Base-by-base conservation (phyloP, 495 filamentous ascomycete species). In the Ramalina intermedia region DNA sequence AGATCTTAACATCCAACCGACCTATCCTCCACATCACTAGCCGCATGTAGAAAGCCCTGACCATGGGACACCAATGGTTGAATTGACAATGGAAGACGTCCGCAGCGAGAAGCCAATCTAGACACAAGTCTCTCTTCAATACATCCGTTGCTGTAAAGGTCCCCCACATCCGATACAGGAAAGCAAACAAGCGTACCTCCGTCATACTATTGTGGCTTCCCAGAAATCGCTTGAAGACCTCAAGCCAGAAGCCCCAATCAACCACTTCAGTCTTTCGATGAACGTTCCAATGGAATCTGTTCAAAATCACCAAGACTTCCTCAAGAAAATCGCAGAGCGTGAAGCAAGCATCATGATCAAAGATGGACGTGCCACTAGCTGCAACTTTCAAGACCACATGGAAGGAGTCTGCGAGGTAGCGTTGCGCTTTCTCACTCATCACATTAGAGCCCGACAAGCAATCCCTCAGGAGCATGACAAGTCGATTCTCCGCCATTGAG, bases 61-160 rank as follows among this genome's bases (percentile, higher is more conserved):
- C 88, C 91, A 98, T 96, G 1, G 91, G 91, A 65, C 90, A 96
- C 91, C 91, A 98, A 61, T 96, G 87, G 59, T 81, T 88, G 67
- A 98, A 98, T 54, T 87, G 79, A 49, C 76, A 79, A 43, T 85
- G 79, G 62, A 96, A 96, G 14, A 81, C 69, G 37, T 82, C 73
- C 52, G 83, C 80, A 21, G 79, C 72, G n/a, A 98, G 59, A 27
- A 98, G 67, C 72, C 93, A 93, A 16, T 80, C 80, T 2, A 85
- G 55, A 58, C 87, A 94, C 20, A 95, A 61, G 8, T 70, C 64
- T 23, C 77, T 71, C 61, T 91, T 94, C 43, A 85, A 75, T 35
- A 69, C 64, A 14, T 81, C 76, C 38, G 86, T 78, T 16, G 66
- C 70, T 3, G 73, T 69, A 58, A 95, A 76, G 6, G 75, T 75